phyloP scores from a whole-genome alignment of 2,329 filamentous ascomycete species.

The Phoma sp. region DNA sequence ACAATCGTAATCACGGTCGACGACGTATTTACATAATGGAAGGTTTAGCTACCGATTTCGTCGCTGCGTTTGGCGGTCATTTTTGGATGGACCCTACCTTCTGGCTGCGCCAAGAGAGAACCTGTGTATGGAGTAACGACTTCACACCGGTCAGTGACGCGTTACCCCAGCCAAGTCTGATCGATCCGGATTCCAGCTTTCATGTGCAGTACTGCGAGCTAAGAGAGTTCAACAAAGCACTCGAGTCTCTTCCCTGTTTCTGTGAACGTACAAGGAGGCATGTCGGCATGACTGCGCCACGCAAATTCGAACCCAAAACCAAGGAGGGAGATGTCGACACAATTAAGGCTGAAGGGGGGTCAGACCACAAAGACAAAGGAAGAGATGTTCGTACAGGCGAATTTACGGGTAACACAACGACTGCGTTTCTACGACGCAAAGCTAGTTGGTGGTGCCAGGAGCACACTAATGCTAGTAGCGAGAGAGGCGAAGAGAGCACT shows the following conservation, averaged over 20 bases:
- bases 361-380: neutral
- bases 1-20: conserved; percentile 13
- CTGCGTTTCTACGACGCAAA: conserved; percentile 40
- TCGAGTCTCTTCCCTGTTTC: conserved; percentile 34
- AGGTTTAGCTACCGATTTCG: conserved; percentile 38
- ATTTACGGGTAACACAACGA: conserved; percentile 30
- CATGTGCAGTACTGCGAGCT: conserved; percentile 45
- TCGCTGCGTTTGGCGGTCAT: conserved; percentile 35
- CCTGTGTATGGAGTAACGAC: conserved; percentile 44
- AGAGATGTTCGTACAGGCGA: neutral
- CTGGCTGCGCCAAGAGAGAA: conserved; percentile 42
- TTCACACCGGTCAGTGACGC: conserved; percentile 45
- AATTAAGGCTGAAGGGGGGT: neutral
- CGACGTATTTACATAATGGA: conserved; percentile 44
- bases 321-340: neutral
- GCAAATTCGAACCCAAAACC: neutral
- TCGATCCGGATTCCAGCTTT: conserved; percentile 35
- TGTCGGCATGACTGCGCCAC: conserved; percentile 41
- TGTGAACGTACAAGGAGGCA: conserved; percentile 39
- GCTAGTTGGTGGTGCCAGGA: conserved; percentile 38
- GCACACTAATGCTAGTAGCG: conserved; percentile 23
- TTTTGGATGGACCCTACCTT: conserved; percentile 45
- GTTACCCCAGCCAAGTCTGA: conserved; percentile 37
- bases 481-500: conserved; percentile 33
- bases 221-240: conserved; percentile 36